Base-by-base conservation (phyloP, 225 moss, liverwort and hornwort genomes). In the Marchantia polymorpha region DNA sequence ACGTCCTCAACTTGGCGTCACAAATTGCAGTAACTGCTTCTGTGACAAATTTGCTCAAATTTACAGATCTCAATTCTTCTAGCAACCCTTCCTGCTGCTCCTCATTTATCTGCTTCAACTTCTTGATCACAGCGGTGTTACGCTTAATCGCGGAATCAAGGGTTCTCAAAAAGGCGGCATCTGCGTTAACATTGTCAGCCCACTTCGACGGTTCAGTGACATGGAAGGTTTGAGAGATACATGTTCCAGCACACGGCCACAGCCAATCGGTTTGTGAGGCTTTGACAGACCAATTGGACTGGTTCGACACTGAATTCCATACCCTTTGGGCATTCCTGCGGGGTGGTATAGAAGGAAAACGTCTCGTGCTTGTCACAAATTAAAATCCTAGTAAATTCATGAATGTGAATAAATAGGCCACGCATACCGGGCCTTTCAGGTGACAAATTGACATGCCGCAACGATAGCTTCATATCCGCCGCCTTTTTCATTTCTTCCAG, bases 11-110 rank as follows among this genome's bases (percentile, higher is more conserved):
- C 82, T 91, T 95, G 47, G 99, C 91, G 82, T 99, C 99, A 90
- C 93, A 90, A 78, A 99, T 92, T 73, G 99, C 95, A 76, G 99
- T 86, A 71, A 99, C 99, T 76, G 99, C 99, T 87, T 99, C 99
- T 69, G 94, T 99, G 10, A 99, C 97, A 58, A 99, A 99, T 85
- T 99, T 99, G 85, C 91, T 99, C 80, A 99, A 78, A 79, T 99
- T 99, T 39, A 99, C 92, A 48, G 91, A 81, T 73, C 92, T 89
- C 29, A 99, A 85, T 67, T 99, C 97, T 75, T 99, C 97, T 75
- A 99, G 85, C 77, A 99, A 79, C 22, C 91, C 91, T 81, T 99
- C 97, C 82, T 84, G 92, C 84, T 99, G 97, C 82, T 99, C 97
- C 83, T 99, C 97, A 64, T 90, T 99, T 60, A 99, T 92, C 86